Evolutionary conservation across 352 stramenopile genomes (phyloP), one percentile per base, ranked within the genome.

Genomic region (Phytophthora vignae): DNA sequence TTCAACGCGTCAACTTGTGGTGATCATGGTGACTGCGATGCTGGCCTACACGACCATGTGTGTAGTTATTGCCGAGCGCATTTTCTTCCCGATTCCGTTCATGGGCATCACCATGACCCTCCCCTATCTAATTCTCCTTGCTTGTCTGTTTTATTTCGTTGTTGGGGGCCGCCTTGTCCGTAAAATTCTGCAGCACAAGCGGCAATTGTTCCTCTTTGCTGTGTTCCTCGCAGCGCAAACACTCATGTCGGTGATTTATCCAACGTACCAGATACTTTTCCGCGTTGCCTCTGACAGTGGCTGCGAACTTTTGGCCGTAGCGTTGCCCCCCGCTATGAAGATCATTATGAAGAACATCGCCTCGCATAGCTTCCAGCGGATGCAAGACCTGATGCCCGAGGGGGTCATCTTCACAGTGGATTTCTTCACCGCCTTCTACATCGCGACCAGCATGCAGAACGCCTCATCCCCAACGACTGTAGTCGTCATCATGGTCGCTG

Each of bases 61-160:
- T 44, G 9, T 69, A 3, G 11, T 36, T 4, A 3, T 74, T 8
- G 66, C 60, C 9, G 52, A 25, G 0, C 14, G 49, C 0, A 21
- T 71, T 12, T 27, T 36, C 1, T 78, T 74, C n/a, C 71, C 66
- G 9, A 74, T 74, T n/a, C 71, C 71, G 0, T 74, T 75, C 44
- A 62, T 69, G 59, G 64, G 53, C 6, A 58, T 63, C 10, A 22
- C 49, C 8, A 63, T 64, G 58, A 57, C 42, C 6, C 4, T 14
- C 4, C 1, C 36, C 1, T 73, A 55, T 54, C 22, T 68, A n/a
- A 1, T 22, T 0, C n/a, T 68, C 14, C 17, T 67, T 3, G 49
- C n/a, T 38, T 36, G 7, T 2, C n/a, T 25, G 6, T 73, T 68
- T 44, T 33, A 48, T 7, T 3, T 67, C 1, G 12, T 60, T 11